phyloP scores from a whole-genome alignment of 2,329 filamentous ascomycete genomes.

The Epichloe uncinata region DNA sequence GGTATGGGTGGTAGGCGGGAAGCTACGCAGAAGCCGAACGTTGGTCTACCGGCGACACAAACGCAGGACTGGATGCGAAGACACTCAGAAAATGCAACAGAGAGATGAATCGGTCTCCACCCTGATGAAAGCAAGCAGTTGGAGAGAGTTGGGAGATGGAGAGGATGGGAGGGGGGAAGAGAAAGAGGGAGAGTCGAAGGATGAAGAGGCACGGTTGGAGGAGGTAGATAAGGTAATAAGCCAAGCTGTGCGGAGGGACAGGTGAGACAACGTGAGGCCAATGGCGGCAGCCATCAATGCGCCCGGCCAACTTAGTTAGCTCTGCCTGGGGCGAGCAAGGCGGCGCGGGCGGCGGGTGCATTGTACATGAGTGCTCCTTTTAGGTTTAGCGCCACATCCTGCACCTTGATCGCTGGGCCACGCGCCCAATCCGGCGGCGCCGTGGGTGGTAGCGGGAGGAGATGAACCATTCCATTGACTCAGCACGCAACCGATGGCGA shows the following conservation, averaged over 20 bases:
- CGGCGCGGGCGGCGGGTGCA: neutral
- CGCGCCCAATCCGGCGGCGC: conserved; percentile 13
- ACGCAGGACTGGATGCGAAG: conserved; percentile 14
- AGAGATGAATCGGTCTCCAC: conserved; percentile 11
- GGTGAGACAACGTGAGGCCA: no score
- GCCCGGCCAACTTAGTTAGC: neutral
- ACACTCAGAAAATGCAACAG: conserved; percentile 5
- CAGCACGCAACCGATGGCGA: neutral
- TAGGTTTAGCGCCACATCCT: conserved; percentile 1
- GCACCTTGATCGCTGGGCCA: conserved; percentile 5
- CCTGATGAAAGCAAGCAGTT: conserved; percentile 6
- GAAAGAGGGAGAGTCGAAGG: conserved; percentile 13
- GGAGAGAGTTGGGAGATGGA: conserved; percentile 1
- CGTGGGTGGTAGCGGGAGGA: neutral
- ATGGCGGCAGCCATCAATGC: conserved; percentile 12
- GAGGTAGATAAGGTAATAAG: conserved; percentile 10
- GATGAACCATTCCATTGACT: neutral
- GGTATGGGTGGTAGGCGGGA: conserved; percentile 6
- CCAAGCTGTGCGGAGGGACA: conserved; percentile 7
- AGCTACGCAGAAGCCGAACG: conserved; percentile 6
- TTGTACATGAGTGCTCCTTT: neutral
- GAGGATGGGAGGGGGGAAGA: conserved; percentile 10
- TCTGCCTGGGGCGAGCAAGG: neutral
- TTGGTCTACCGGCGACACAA: conserved; percentile 26
- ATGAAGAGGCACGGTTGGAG: no score